A percentile compares a stretch with the other conserved stretches of the same genome.
phyloP scores from a whole-genome alignment of 75 land plant species.

The Azolla pinnata region DNA sequence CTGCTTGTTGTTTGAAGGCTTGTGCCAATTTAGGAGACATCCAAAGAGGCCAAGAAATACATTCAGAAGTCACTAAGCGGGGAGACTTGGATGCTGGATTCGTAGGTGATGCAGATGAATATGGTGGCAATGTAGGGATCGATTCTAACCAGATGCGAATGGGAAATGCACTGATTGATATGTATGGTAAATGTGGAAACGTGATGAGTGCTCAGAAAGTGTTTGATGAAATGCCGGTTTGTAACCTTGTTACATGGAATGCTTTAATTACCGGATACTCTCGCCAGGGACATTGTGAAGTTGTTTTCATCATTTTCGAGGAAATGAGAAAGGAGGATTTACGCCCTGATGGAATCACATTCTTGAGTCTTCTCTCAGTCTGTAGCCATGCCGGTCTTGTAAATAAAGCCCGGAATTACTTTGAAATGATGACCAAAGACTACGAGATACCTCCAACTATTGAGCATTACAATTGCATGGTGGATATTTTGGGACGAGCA shows the following conservation, averaged over 20 bases:
- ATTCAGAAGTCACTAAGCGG: conserved; percentile 11
- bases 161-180: conserved; percentile 40
- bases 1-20: conserved; percentile 15
- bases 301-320: conserved; percentile 9
- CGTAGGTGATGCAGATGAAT: conserved; percentile 13
- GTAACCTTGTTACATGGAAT: conserved; percentile 32
- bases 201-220: conserved; percentile 24
- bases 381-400: conserved; percentile 18
- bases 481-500: conserved; percentile 17
- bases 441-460: conserved; percentile 8
- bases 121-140: conserved; percentile 10
- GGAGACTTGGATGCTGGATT: conserved; percentile 17
- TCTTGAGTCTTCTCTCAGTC: conserved; percentile 8
- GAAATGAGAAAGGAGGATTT: conserved; percentile 8
- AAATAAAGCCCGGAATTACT: conserved; percentile 8
- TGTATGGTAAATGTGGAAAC: conserved; percentile 57
- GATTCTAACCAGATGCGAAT: conserved; percentile 19
- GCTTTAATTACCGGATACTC: conserved; percentile 34
- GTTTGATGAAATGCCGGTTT: conserved; percentile 16
- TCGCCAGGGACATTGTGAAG: conserved; percentile 3
- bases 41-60: conserved; percentile 14
- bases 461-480: conserved; percentile 18
- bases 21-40: conserved; percentile 14
- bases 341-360: conserved; percentile 12
- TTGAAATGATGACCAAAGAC: conserved; percentile 8